These are phyloP conservation scores for Cutaneotrichosporon mucoides DNA, from an alignment of 1,284 basidiomycete genomes.

Conservation along the genomic window DNA sequence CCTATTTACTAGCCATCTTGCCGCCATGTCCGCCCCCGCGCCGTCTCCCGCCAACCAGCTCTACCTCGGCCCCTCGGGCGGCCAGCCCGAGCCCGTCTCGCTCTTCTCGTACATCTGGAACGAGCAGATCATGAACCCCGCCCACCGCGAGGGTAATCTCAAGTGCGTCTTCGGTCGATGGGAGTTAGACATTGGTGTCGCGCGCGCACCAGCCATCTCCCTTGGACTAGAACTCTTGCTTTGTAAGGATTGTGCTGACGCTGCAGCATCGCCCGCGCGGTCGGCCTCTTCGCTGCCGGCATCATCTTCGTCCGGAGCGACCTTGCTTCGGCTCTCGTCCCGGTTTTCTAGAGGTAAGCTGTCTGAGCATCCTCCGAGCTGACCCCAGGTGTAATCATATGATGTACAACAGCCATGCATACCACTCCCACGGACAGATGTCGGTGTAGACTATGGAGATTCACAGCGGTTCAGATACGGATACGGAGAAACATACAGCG, in stretches of 20 bases:
- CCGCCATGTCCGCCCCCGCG: constrained; percentile 28
- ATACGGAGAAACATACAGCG: neutral
- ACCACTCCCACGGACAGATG: constrained; percentile 4
- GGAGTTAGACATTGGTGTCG: no score
- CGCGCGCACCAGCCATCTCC: no score
- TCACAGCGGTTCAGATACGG: neutral
- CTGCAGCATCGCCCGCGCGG: constrained; percentile 21
- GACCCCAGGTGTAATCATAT: constrained; percentile 11
- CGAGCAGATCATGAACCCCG: constrained; percentile 22
- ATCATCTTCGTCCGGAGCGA: constrained; percentile 19
- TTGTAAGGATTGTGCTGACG: neutral
- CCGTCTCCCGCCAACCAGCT: constrained; percentile 23
- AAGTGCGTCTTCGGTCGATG: constrained; percentile 7
- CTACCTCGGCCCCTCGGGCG: constrained; percentile 29
- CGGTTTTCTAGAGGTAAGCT: constrained; percentile 17
- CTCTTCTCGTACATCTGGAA: constrained; percentile 21
- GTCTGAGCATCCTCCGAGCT: neutral
- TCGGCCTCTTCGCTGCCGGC: constrained; percentile 20
- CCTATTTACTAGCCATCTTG: no score
- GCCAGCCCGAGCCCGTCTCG: constrained; percentile 3
- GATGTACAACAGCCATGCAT: constrained; percentile 25
- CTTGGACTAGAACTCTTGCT: no score
- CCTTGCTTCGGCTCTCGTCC: constrained; percentile 16
- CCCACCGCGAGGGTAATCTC: constrained; percentile 23
- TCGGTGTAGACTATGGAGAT: constrained; percentile 1